Evolutionary conservation across 257 asterid species (phyloP).

Genomic region (Scutellaria galericulata): DNA sequence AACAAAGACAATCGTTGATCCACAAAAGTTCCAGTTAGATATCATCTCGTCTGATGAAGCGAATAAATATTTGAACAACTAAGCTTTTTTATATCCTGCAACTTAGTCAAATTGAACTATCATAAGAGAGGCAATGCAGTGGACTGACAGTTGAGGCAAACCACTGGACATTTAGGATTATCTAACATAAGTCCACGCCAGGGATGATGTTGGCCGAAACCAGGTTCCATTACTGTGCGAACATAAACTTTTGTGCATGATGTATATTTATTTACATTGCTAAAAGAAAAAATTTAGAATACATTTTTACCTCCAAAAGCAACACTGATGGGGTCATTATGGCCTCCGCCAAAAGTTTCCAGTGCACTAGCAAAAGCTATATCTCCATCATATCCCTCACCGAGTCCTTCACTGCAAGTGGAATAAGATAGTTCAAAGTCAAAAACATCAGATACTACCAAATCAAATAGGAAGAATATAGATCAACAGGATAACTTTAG

Average conservation of each 20-base stretch:
- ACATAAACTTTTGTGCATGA: constrained; percentile 1
- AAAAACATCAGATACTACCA: constrained; percentile 19
- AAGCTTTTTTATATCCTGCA: background rate
- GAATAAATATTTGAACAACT: constrained; percentile 9
- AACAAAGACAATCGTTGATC: background rate
- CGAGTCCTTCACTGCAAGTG: constrained; percentile 90
- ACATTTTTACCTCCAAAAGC: constrained; percentile 88
- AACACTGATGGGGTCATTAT: constrained; percentile 97
- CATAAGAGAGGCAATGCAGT: background rate
- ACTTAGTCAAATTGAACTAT: constrained; percentile 4
- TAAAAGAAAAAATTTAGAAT: constrained; percentile 8
- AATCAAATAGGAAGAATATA: constrained; percentile 7
- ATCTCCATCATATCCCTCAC: constrained; percentile 99
- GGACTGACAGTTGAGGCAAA: constrained; percentile 15
- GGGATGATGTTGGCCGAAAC: constrained; percentile 11
- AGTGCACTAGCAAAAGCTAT: constrained; percentile 95
- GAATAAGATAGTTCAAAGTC: constrained; percentile 31
- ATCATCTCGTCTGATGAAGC: constrained; percentile 11
- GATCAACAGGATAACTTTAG: constrained; percentile 10
- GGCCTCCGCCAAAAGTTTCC: constrained; percentile 99
- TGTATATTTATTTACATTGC: constrained; percentile 2
- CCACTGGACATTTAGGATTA: constrained; percentile 5
- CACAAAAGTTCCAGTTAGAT: constrained; percentile 8
- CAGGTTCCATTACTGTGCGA: constrained; percentile 2
- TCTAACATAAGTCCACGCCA: constrained; percentile 13